A percentile compares a stretch with the other conserved stretches of the same genome.
Evolutionary conservation across 805 yeast species (phyloP).

Genomic region (Barnettozyma sp.): DNA sequence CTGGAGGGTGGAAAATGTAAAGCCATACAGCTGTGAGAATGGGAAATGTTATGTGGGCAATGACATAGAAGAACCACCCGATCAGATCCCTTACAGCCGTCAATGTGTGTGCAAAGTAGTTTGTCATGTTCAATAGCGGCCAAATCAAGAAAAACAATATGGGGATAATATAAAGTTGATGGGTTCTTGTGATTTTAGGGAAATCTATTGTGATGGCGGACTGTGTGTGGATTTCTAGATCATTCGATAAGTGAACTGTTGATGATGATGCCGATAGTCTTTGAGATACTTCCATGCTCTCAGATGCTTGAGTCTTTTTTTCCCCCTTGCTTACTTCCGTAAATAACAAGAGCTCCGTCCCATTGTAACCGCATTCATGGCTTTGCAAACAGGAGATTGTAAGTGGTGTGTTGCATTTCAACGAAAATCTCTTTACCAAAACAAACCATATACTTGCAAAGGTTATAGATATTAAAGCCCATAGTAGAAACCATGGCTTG

Average conservation of each 20-base stretch:
- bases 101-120: conserved; percentile 35
- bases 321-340: no score
- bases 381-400: no score
- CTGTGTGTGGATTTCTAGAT: no score
- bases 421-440: conserved; percentile 23
- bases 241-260: no score
- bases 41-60: conserved; percentile 55
- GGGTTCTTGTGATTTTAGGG: conserved; percentile 12
- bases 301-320: no score
- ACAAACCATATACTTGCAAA: conserved; percentile 16
- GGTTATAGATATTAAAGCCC: conserved; percentile 13
- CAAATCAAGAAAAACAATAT: conserved; percentile 38
- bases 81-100: conserved; percentile 42
- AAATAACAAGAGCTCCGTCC: no score
- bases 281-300: no score
- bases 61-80: conserved; percentile 58
- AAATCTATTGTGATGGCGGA: conserved; percentile 9
- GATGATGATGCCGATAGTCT: no score
- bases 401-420: conserved; percentile 27
- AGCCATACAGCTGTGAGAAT: conserved; percentile 55
- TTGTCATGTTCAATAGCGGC: conserved; percentile 42
- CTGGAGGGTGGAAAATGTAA: conserved; percentile 63
- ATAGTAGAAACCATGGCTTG: conserved; percentile 13
- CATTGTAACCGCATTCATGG: no score
- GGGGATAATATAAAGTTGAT: conserved; percentile 22